Base-by-base conservation (phyloP, 352 stramenopile genomes). In the Hyaloperonospora brassicae region DNA sequence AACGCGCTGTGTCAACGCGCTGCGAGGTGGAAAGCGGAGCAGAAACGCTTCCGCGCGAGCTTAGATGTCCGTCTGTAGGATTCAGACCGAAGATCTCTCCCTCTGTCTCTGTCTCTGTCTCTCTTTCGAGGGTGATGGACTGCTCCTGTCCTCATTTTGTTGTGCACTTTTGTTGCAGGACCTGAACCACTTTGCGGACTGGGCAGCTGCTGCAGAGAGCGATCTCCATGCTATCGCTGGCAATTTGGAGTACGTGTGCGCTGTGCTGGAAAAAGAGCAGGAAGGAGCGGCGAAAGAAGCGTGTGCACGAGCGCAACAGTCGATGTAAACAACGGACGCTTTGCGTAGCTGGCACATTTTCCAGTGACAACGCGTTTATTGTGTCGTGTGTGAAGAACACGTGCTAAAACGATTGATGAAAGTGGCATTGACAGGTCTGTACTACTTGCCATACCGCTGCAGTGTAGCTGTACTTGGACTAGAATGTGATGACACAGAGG, bases 401-500 rank as follows among this genome's bases (percentile, higher is more conserved):
- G 27, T 4, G 8, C 4, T 34, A 34, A 34, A 34, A 9, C 27
- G 8, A 9, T 34, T 34, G 27, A 34, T 4, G 27, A 34, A 34
- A 34, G 27, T 8, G 8, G 27, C 27, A 34, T 4, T 34, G 4
- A 8, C 27, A 34, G 27, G 27, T 8, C 17, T 8, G 27, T 34
- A 34, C 27, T 34, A 34, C 27, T 34, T 34, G 27, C 8, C 4
- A 34, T 34, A 8, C 8, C 8, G 27, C 27, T 34, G 8, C 27
- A 34, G 4, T 34, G 27, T 34, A 34, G 27, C 27, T 34, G 8
- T 34, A 34, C 17, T 34, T 8, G 27, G 8, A 34, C 27, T 67
- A 90, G 48, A 87, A 88, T 8, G 68, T 72, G 47, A 88, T 70
- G 30, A 90, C 70, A 46, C 76, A 86, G 12, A 90, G 59, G 42